phyloP scores from a whole-genome alignment of 208 protist species.

The Trichomonas vaginalis region DNA sequence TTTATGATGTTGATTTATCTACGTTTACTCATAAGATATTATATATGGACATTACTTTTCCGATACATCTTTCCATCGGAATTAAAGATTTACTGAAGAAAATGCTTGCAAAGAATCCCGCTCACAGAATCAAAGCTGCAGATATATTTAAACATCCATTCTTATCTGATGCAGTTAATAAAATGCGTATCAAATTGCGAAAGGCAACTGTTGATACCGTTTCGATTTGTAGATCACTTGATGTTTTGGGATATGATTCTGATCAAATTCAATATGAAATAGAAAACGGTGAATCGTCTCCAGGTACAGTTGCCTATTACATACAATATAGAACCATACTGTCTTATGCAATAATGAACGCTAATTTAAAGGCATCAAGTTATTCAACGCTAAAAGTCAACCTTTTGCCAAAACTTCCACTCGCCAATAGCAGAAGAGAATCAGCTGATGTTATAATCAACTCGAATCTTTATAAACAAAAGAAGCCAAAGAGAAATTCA shows the following conservation, averaged over 20 bases:
- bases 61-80: not conserved
- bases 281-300: not conserved
- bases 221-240: not conserved
- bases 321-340: not conserved
- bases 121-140: not conserved
- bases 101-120: not conserved
- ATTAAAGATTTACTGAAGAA: not conserved
- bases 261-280: not conserved
- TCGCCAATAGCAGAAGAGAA: not conserved
- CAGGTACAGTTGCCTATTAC: not conserved
- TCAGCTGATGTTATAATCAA: not conserved
- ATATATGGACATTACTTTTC: not conserved
- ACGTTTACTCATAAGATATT: not conserved
- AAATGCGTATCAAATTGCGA: not conserved
- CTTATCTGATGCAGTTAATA: not conserved
- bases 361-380: not conserved
- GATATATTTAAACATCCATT: not conserved
- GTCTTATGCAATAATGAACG: not conserved
- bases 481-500: not conserved
- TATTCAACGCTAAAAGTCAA: not conserved
- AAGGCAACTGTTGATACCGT: not conserved
- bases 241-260: not conserved
- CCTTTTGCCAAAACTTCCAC: not conserved
- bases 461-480: not conserved
- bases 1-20: not conserved